Percentiles rank a stretch among this genome's conserved stretches.
These are phyloP conservation scores for Aspergillus wentii DNA, from an alignment of 495 filamentous ascomycete species.

Conservation along the genomic window DNA sequence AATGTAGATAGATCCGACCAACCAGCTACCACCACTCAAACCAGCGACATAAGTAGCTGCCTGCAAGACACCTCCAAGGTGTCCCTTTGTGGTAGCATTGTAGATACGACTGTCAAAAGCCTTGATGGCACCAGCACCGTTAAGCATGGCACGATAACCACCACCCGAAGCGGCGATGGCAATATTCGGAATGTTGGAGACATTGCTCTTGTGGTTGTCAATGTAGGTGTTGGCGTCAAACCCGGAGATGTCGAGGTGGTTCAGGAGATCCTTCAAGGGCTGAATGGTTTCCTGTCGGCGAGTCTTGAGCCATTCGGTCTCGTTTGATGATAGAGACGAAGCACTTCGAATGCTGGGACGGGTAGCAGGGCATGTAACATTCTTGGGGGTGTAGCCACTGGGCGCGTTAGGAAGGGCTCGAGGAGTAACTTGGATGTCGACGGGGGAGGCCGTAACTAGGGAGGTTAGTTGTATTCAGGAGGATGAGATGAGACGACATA, in stretches of 20 bases:
- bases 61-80: slow-evolving; percentile 80
- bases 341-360: slow-evolving; percentile 50
- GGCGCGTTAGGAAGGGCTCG: slow-evolving; percentile 34
- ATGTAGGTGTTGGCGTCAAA: slow-evolving; percentile 76
- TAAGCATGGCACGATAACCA: slow-evolving; percentile 80
- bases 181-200: slow-evolving; percentile 54
- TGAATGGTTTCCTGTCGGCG: slow-evolving; percentile 51
- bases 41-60: slow-evolving; percentile 75
- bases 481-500: not conserved
- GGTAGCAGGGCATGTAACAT: slow-evolving; percentile 28
- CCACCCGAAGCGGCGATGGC: slow-evolving; percentile 56
- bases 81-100: slow-evolving; percentile 57
- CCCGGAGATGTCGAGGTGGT: slow-evolving; percentile 59
- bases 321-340: slow-evolving; percentile 52
- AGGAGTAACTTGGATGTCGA: not conserved
- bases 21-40: slow-evolving; percentile 82
- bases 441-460: not conserved
- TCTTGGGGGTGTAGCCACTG: slow-evolving; percentile 31
- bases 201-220: slow-evolving; percentile 44
- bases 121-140: slow-evolving; percentile 73
- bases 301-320: slow-evolving; percentile 60
- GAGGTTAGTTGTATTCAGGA: not conserved
- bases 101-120: slow-evolving; percentile 74
- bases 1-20: slow-evolving; percentile 79
- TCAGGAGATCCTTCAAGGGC: slow-evolving; percentile 65